Conservation (phyloP, 192 early-diverging fungal genomes). For the Backusella tarrabulga region DNA sequence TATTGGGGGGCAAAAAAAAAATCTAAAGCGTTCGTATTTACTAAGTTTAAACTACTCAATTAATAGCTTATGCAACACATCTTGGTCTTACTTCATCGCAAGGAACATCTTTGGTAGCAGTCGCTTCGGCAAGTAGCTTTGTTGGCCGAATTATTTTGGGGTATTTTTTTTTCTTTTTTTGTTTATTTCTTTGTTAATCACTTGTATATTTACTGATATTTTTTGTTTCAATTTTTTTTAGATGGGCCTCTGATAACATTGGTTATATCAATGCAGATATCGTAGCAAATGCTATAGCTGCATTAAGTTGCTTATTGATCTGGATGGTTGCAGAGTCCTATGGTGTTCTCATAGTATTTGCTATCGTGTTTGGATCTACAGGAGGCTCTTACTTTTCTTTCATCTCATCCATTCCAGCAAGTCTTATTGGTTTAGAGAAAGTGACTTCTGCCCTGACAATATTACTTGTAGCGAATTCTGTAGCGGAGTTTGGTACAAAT, state of each 20-base stretch:
- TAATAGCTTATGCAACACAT: slow-evolving; percentile 20
- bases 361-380: slow-evolving; percentile 26
- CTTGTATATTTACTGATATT: background rate
- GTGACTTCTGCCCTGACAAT: slow-evolving; percentile 19
- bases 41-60: background rate
- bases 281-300: slow-evolving; percentile 17
- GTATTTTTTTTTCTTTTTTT: background rate
- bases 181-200: background rate
- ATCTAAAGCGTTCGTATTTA: background rate
- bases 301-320: slow-evolving; percentile 17
- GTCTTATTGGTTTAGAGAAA: slow-evolving; percentile 19
- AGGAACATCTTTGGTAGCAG: slow-evolving; percentile 19
- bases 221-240: background rate
- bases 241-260: slow-evolving; percentile 21
- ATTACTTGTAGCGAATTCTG: slow-evolving; percentile 17
- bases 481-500: slow-evolving; percentile 29
- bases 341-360: slow-evolving; percentile 26
- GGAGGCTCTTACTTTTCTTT: slow-evolving; percentile 33
- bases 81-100: slow-evolving; percentile 23
- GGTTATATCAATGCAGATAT: slow-evolving; percentile 29
- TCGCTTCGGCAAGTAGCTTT: slow-evolving; percentile 23
- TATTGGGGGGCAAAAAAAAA: background rate
- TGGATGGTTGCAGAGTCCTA: slow-evolving; percentile 29
- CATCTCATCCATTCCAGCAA: slow-evolving; percentile 20
- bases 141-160: slow-evolving; percentile 26